Percentiles rank a stretch among this genome's conserved stretches.
Conservation (phyloP, 225 moss, liverwort and hornwort species). For the Pseudoscleropodium purum region DNA sequence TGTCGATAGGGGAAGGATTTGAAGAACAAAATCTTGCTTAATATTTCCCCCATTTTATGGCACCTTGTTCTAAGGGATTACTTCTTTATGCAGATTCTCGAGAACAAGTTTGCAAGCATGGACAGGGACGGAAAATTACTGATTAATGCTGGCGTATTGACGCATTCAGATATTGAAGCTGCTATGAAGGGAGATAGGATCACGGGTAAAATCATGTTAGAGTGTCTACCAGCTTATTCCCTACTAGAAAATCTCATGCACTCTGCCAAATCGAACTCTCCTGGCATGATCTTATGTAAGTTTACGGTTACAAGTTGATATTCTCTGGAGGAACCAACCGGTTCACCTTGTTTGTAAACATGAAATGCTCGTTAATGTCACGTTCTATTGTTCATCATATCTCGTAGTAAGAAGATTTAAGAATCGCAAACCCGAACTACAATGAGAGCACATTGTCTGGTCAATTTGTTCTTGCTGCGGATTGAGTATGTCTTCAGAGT, state of each 20-base stretch:
- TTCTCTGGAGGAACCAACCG: neutral
- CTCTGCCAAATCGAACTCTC: conserved; percentile 39
- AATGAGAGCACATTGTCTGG: neutral
- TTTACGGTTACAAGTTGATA: neutral
- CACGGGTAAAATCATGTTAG: conserved; percentile 35
- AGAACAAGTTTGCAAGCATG: conserved; percentile 41
- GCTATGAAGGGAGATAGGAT: conserved; percentile 38
- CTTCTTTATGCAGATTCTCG: conserved; percentile 52
- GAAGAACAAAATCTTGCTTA: neutral
- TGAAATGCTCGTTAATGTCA: neutral
- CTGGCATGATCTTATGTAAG: conserved; percentile 60
- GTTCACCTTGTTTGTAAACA: neutral
- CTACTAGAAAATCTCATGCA: conserved; percentile 11
- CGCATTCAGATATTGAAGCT: conserved; percentile 50
- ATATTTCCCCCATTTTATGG: neutral
- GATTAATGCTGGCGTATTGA: conserved; percentile 46
- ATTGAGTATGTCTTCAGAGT: neutral
- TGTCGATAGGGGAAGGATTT: neutral
- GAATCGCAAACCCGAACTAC: neutral
- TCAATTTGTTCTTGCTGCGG: neutral
- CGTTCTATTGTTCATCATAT: neutral
- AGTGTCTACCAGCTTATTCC: conserved; percentile 42
- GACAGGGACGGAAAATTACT: conserved; percentile 39
- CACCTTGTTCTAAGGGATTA: neutral
- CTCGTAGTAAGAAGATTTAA: neutral